Evolutionary conservation across 129 eudicot genomes (phyloP), one percentile per base, ranked within the genome.

Genomic region (Calendula officinalis): DNA sequence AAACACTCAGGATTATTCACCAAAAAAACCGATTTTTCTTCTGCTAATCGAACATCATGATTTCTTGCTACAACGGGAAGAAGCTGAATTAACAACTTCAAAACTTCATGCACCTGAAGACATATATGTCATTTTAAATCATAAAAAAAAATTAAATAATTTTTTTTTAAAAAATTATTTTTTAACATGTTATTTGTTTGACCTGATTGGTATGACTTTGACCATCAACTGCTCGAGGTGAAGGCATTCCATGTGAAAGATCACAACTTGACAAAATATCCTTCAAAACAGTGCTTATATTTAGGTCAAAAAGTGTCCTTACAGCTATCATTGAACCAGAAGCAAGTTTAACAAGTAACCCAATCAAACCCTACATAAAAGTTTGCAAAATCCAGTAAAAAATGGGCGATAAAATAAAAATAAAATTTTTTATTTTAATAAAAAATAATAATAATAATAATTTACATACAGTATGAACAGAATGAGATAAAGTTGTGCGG

Each of bases 1-100:
- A 86, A 64, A 49, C 71, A 71, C 79, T 75, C 81, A 73, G 96
- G 96, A 40, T 73, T 79, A 40, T 80, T 79, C 62, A 56, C 64
- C 69, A 92, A 73, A 67, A 83, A 77, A 30, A 59, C 76, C 73
- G 83, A 86, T 35, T 85, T 92, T 47, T 84, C 84, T 13, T 66
- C 54, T 47, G 76, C 52, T 14, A 74, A 60, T 41, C 66, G 78
- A 41, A 49, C 68, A 9, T 75, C 81, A 22, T 70, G 61, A 70
- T 88, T 82, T 71, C 81, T 55, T 44, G 74, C 54, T 69, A 76
- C 70, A 47, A 74, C 75, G 46, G 96, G 96, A 64, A 92, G 89
- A 58, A 88, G 96, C 71, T 74, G 92, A 77, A 81, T 83, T 77
- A 92, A 78, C 79, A 92, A 78, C 82, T 86, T 92, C 74, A 92